A percentile compares a stretch with the other conserved stretches of the same genome.
Evolutionary conservation across 768 basidiomycete species (phyloP).

Genomic region (Fibroporia radiculosa): DNA sequence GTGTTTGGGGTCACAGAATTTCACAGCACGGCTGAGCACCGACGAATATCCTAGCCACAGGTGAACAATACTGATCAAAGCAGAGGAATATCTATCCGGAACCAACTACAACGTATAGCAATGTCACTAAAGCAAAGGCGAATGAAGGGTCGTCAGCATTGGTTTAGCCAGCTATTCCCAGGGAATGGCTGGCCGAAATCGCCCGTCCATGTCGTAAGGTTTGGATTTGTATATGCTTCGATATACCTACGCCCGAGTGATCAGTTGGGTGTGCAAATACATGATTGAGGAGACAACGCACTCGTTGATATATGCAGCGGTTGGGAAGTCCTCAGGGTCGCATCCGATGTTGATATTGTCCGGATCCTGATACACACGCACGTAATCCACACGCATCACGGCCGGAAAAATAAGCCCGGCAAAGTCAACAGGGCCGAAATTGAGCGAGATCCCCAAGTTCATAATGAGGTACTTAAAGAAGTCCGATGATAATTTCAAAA

Average conservation of each 20-base stretch:
- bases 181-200: slow-evolving; percentile 43
- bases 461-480: slow-evolving; percentile 48
- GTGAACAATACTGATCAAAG: too few species aligned
- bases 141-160: slow-evolving; percentile 30
- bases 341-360: slow-evolving; percentile 49
- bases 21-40: too few species aligned
- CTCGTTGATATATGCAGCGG: slow-evolving; percentile 69
- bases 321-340: slow-evolving; percentile 70
- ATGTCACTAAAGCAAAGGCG: too few species aligned
- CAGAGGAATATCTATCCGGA: too few species aligned
- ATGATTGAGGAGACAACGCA: slow-evolving; percentile 23
- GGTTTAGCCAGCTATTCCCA: slow-evolving; percentile 38
- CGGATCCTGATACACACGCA: slow-evolving; percentile 67
- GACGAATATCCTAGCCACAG: too few species aligned
- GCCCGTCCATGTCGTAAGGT: slow-evolving; percentile 40
- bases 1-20: too few species aligned
- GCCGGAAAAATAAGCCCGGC: slow-evolving; percentile 42
- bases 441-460: slow-evolving; percentile 55
- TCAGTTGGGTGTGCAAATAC: not conserved
- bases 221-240: slow-evolving; percentile 68
- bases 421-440: slow-evolving; percentile 57
- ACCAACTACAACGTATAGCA: too few species aligned
- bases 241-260: slow-evolving; percentile 34
- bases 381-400: slow-evolving; percentile 71
- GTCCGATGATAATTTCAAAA: too few species aligned